Percentiles rank a stretch among this genome's conserved stretches.
Conservation (phyloP, 139 green algal species). For the Auxenochlorella protothecoides region DNA sequence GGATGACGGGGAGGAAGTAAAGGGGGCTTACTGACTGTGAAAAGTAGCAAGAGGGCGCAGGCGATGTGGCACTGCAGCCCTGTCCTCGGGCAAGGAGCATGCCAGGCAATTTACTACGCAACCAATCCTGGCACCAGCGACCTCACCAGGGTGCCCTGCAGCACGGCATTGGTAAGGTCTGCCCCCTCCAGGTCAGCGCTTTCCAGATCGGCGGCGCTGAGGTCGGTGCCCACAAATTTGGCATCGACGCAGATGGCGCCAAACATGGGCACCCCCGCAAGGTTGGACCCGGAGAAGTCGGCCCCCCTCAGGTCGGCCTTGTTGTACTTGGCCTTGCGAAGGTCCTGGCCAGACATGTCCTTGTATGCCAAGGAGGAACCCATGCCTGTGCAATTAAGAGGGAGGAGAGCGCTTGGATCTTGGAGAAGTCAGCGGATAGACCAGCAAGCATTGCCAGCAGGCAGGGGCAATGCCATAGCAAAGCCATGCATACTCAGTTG, state of each 20-base stretch:
- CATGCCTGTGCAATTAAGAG: background rate
- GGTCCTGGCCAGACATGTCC: slow-evolving; percentile 46
- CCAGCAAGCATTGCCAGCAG: too few species aligned
- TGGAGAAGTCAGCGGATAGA: too few species aligned
- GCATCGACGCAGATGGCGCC: slow-evolving; percentile 43
- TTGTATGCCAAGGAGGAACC: slow-evolving; percentile 24
- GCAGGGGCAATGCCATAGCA: too few species aligned
- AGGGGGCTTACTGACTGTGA: too few species aligned
- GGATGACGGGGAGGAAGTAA: background rate
- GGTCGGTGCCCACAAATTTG: slow-evolving; percentile 57
- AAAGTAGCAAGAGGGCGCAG: too few species aligned
- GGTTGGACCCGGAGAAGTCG: slow-evolving; percentile 50
- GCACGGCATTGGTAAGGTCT: slow-evolving; percentile 62
- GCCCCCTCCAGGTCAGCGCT: slow-evolving; percentile 52
- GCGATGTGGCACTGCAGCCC: too few species aligned
- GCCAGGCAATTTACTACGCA: too few species aligned
- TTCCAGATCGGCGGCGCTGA: slow-evolving; percentile 64
- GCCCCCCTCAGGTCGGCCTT: slow-evolving; percentile 57
- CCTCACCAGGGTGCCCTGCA: slow-evolving; percentile 59
- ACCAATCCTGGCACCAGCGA: too few species aligned
- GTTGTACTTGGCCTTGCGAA: slow-evolving; percentile 41
- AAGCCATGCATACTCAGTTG: too few species aligned
- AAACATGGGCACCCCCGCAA: slow-evolving; percentile 46
- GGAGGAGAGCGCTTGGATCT: too few species aligned
- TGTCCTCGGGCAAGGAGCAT: too few species aligned